Base-by-base conservation (phyloP, 331 rosid genomes). In the Rhamnella rubrinervis region DNA sequence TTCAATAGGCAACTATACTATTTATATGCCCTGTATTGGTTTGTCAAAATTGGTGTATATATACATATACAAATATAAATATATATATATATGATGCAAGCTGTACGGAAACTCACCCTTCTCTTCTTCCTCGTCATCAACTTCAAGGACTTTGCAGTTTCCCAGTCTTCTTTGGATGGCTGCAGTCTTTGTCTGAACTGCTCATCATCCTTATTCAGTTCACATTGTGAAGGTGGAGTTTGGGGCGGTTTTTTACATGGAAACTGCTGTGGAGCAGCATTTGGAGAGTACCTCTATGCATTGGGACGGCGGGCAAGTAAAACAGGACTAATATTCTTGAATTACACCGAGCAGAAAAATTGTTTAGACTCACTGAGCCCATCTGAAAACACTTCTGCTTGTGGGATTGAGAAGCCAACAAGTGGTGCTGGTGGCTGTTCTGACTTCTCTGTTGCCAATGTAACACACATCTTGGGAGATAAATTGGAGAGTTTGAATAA, bases 341-440 rank as follows among this genome's bases (percentile, higher is more conserved):
- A 77, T 66, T 72, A 85, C 2, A 72, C 68, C 4, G 78, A 82
- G 71, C 85, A 85, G 65, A 61, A 61, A 31, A 18, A 19, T 61
- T 85, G 85, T 74, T 55, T 82, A 21, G 56, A 56, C 53, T 16
- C 66, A 39, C 55, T 79, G 67, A 70, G 59, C 20, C 46, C n/a
- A 28, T 59, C 21, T 11, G 69, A 31, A n/a, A n/a, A 73, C 60
- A 66, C 47, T 23, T 77, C 59, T 40, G 72, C 71, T 51, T 85
- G 85, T 71, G 89, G 86, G 59, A 56, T 85, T 63, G 85, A 82
- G 74, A 80, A 74, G 77, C 68, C 82, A 21, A 74, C 76, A 3
- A 71, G 72, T 44, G 83, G 86, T 63, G 56, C 49, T 57, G 85
- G 86, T 39, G 82, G 81, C 40, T 85, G 86, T 59, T 82, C 84